Conservation (phyloP, 768 basidiomycete genomes). For the Leccinum disarticulatum region DNA sequence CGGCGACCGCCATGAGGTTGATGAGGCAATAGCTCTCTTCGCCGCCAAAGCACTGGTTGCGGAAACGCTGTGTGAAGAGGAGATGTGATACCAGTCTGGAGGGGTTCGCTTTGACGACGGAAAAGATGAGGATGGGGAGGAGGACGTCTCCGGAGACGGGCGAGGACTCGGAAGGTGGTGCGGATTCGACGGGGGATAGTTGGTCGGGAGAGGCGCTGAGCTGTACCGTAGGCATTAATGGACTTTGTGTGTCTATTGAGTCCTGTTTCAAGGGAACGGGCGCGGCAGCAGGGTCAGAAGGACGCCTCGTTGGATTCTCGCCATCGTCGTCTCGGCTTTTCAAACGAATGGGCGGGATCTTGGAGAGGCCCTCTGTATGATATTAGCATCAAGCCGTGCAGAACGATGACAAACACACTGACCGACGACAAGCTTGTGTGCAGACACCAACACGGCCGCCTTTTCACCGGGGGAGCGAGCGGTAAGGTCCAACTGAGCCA, state of each 20-base stretch:
- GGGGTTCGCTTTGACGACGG: slow-evolving; percentile 92
- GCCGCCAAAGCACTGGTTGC: slow-evolving; percentile 38
- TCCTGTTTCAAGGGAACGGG: slow-evolving; percentile 5
- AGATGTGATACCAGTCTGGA: slow-evolving; percentile 64
- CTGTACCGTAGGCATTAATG: slow-evolving; percentile 10
- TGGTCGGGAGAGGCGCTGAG: slow-evolving; percentile 7
- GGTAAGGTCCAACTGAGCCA: slow-evolving; percentile 48
- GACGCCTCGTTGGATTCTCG: neutral
- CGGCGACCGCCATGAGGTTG: slow-evolving; percentile 92
- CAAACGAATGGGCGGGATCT: slow-evolving; percentile 70
- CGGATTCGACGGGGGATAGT: slow-evolving; percentile 2
- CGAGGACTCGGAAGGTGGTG: slow-evolving; percentile 32
- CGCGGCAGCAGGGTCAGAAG: slow-evolving; percentile 3
- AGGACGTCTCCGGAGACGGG: slow-evolving; percentile 86
- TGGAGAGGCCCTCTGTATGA: slow-evolving; percentile 67
- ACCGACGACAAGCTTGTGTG: slow-evolving; percentile 89
- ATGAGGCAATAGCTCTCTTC: slow-evolving; percentile 93
- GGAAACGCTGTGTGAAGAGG: slow-evolving; percentile 35
- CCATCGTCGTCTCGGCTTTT: slow-evolving; percentile 53
- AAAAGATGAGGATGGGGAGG: slow-evolving; percentile 89
- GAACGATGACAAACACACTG: neutral
- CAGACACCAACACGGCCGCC: slow-evolving; percentile 73
- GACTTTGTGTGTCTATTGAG: neutral
- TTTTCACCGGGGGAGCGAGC: slow-evolving; percentile 74
- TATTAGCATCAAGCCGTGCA: slow-evolving; percentile 2